Base-by-base conservation (phyloP, 805 yeast genomes). In the Candida oleophila region DNA sequence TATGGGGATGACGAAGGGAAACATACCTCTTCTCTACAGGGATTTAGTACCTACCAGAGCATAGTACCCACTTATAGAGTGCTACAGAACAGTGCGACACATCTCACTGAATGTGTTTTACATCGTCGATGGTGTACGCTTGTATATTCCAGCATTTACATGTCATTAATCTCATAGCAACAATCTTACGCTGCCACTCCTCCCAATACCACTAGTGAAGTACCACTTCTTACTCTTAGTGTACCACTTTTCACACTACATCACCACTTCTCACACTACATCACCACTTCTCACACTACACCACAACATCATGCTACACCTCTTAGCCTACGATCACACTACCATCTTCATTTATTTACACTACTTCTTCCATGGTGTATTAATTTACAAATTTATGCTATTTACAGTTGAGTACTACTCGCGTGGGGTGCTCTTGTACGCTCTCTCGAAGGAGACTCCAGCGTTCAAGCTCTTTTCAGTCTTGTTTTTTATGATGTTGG, bases 401-500 rank as follows among this genome's bases (percentile, higher is more conserved):
- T 38, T 14, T 38, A 38, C 41, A 30, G 18, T 16, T 16, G 3
- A n/a, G 16, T 38, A 21, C 45, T 42, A 42, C 7, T 33, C 39
- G 21, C 16, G 33, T 7, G 45, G 30, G 19, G 20, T 28, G 41
- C 41, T 43, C 20, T 36, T 9, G 41, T 22, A 39, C 20, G 67
- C 66, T 45, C 80, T 78, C 45, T 80, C 79, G 45, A 81, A 66
- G 1, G 89, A 80, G 20, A 82, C 68, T 18, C 84, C 83, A 15
- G 77, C 74, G 52, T 81, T 82, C 48, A 83, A 71, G 34, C 68
- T 69, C 51, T 74, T 72, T 30, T 66, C 68, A 52, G 80, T 76
- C 53, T 80, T 76, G 44, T 83, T 82, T 62, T 82, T 88, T 45
- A 86, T 76, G 33, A 91, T 76, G 47, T 81, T 79, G 19, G 92